Conservation (phyloP, 768 basidiomycete species). For the Dacryopinax spathularia region DNA sequence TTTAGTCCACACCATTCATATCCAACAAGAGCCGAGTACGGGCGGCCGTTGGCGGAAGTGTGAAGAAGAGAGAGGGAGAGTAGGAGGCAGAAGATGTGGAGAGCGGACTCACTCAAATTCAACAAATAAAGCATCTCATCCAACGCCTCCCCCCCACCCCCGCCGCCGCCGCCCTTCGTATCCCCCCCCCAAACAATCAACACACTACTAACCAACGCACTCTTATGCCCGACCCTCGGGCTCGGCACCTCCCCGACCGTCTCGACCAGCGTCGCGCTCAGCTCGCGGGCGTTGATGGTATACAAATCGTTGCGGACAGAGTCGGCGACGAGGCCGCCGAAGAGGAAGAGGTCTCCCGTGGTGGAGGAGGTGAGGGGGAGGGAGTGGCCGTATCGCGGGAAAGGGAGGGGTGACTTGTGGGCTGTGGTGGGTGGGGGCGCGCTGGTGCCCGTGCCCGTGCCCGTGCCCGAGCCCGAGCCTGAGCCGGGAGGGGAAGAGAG, state of each 20-base stretch:
- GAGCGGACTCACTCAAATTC: conserved; percentile 62
- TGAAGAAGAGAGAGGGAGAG: not conserved
- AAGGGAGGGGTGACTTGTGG: conserved; percentile 58
- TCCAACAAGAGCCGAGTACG: too few species aligned
- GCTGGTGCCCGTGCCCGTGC: conserved; percentile 10
- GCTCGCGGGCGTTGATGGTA: conserved; percentile 65
- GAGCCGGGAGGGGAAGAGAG: conserved; percentile 50
- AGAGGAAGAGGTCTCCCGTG: conserved; percentile 87
- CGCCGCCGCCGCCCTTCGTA: conserved; percentile 50
- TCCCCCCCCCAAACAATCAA: conserved; percentile 98
- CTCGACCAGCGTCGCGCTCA: conserved; percentile 67
- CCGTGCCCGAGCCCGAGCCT: conserved; percentile 30
- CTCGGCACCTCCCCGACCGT: conserved; percentile 80
- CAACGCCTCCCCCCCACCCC: conserved; percentile 80
- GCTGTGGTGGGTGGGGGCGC: too few species aligned
- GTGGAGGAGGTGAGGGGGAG: conserved; percentile 62
- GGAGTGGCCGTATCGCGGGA: conserved; percentile 92
- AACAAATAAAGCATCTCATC: conserved; percentile 46
- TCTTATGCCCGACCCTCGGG: conserved; percentile 89
- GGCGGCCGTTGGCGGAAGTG: too few species aligned
- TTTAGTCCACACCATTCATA: too few species aligned
- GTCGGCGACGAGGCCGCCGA: conserved; percentile 91
- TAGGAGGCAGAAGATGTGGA: not conserved
- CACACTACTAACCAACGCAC: conserved; percentile 88
- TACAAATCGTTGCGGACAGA: conserved; percentile 84